Evolutionary conservation across 129 eudicot species (phyloP).

Genomic region (Flaveria ramosissima): DNA sequence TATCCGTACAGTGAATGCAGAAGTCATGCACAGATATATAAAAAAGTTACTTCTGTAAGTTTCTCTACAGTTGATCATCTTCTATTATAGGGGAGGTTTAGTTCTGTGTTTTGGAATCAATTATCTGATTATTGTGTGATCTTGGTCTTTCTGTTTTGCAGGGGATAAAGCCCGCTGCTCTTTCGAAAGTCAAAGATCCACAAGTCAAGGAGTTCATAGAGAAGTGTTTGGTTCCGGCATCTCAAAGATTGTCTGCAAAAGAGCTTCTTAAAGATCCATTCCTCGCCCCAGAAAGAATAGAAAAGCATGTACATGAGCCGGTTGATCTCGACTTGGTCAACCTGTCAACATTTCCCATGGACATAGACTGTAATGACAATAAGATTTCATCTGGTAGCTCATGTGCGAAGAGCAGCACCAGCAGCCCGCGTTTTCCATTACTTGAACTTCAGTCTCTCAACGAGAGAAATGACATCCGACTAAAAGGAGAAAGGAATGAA

Average conservation of each 20-base stretch:
- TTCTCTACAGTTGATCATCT: not conserved
- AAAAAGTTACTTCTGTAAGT: conserved; percentile 46
- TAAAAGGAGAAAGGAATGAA: conserved; percentile 51
- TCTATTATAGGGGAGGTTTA: not conserved
- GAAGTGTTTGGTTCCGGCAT: conserved; percentile 53
- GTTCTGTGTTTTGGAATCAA: not conserved
- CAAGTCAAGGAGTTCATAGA: conserved; percentile 50
- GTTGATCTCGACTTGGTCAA: conserved; percentile 29
- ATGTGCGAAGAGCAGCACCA: conserved; percentile 31
- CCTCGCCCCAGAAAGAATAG: conserved; percentile 40
- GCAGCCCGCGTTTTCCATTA: conserved; percentile 29
- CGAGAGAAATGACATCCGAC: conserved; percentile 49
- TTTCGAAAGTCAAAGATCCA: conserved; percentile 48
- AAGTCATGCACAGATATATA: conserved; percentile 46
- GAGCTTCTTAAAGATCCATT: conserved; percentile 55
- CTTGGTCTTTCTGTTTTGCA: conserved; percentile 13
- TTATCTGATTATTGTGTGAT: conserved; percentile 13
- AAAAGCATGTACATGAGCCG: conserved; percentile 34
- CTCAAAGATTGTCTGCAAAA: conserved; percentile 44
- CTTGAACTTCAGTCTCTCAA: conserved; percentile 37
- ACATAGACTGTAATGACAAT: conserved; percentile 42
- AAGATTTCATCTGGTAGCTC: conserved; percentile 37
- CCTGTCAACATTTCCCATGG: conserved; percentile 47
- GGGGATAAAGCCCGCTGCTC: conserved; percentile 49
- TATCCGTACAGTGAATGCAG: conserved; percentile 53